phyloP scores from a whole-genome alignment of 73 alveolate species.

The Uronychia setigera region DNA sequence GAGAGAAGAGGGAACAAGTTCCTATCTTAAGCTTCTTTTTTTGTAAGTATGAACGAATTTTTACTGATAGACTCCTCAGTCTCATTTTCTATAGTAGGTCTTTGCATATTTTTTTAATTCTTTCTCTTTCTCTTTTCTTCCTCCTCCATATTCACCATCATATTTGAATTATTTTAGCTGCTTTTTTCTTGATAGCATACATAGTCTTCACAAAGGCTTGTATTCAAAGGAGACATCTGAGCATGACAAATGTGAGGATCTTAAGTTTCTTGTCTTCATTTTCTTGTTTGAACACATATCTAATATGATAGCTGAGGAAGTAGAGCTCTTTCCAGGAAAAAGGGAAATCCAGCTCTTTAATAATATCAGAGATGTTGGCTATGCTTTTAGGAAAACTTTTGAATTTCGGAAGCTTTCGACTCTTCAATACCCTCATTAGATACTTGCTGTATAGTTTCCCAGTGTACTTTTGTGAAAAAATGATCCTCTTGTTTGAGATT shows the following conservation, averaged over 20 bases:
- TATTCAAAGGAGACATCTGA: background rate
- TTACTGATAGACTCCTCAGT: background rate
- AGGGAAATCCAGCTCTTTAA: background rate
- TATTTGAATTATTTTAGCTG: background rate
- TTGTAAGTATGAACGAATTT: background rate
- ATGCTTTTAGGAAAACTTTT: background rate
- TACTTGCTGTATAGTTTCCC: background rate
- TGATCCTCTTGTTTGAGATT: background rate
- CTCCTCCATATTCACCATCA: background rate
- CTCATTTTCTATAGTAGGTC: background rate
- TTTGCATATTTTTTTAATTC: too few relatives aligned
- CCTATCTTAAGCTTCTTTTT: background rate
- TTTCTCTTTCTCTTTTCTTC: background rate
- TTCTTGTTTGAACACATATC: background rate
- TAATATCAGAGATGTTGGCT: background rate
- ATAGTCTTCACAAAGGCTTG: background rate
- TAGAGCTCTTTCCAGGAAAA: background rate
- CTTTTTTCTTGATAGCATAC: background rate
- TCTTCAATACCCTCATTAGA: background rate
- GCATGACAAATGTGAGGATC: background rate
- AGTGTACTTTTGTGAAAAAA: background rate
- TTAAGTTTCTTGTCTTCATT: background rate
- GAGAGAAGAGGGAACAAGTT: background rate
- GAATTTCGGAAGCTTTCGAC: background rate
- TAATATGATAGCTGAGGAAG: background rate